Conservation (phyloP, 1,139 yeast genomes). For the Taiozyma sp. region DNA sequence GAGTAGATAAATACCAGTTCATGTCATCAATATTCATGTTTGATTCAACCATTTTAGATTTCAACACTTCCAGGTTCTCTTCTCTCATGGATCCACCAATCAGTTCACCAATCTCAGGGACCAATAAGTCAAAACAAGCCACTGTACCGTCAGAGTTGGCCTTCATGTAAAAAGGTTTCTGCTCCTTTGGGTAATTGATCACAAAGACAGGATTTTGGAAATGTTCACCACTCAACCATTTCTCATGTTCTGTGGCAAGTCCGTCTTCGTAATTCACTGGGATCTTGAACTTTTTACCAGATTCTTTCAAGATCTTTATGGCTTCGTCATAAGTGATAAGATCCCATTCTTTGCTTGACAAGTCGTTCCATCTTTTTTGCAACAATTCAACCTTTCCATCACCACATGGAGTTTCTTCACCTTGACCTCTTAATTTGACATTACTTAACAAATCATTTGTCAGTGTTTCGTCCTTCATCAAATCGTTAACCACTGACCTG, state of each 20-base stretch:
- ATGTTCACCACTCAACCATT: conserved; percentile 71
- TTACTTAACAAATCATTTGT: conserved; percentile 38
- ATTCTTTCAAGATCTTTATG: conserved; percentile 41
- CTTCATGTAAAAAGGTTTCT: conserved; percentile 93
- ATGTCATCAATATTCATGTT: conserved; percentile 54
- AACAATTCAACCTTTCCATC: conserved; percentile 18
- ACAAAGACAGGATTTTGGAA: conserved; percentile 79
- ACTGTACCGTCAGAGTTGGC: conserved; percentile 52
- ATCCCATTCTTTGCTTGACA: conserved; percentile 47
- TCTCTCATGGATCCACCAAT: conserved; percentile 95
- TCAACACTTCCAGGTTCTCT: conserved; percentile 46
- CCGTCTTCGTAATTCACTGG: conserved; percentile 64
- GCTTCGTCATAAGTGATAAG: conserved; percentile 75
- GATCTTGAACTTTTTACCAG: conserved; percentile 27
- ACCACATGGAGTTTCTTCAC: neutral
- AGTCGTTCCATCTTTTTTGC: conserved; percentile 27
- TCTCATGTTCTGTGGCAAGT: conserved; percentile 83
- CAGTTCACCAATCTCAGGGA: conserved; percentile 94
- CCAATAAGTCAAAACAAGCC: conserved; percentile 81
- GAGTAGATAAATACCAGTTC: conserved; percentile 73
- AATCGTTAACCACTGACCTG: conserved; percentile 40
- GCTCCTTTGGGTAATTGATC: conserved; percentile 73
- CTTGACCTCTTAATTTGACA: conserved; percentile 26
- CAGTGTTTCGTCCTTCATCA: conserved; percentile 31
- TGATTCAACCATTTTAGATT: conserved; percentile 43